These are phyloP conservation scores for Fusarium sp. DNA, from an alignment of 2,329 filamentous ascomycete species.

Conservation along the genomic window DNA sequence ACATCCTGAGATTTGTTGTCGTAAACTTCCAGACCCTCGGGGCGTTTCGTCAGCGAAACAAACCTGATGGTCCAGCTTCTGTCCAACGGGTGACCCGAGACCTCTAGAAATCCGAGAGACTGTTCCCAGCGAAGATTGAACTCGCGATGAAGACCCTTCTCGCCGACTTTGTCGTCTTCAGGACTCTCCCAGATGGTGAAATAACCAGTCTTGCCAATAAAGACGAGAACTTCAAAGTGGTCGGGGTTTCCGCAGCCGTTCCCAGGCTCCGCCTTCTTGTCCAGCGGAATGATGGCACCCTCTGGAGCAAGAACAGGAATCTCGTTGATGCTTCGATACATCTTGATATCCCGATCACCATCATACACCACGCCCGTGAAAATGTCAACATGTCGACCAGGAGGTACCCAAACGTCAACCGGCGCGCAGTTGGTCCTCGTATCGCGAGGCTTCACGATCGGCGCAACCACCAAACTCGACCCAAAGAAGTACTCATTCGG, in stretches of 20 bases:
- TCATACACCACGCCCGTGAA: conserved; percentile 69
- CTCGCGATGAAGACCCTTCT: background rate
- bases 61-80: conserved; percentile 34
- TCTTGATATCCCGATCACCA: conserved; percentile 62
- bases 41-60: conserved; percentile 13
- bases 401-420: conserved; percentile 68
- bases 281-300: conserved; percentile 69
- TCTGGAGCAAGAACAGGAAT: conserved; percentile 66
- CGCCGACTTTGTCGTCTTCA: background rate
- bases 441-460: conserved; percentile 65
- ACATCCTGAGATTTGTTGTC: background rate
- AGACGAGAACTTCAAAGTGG: conserved; percentile 61
- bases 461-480: conserved; percentile 65
- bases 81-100: background rate
- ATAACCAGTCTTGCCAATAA: conserved; percentile 59
- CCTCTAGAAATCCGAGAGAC: background rate
- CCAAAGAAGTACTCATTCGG: conserved; percentile 72
- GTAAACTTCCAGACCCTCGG: background rate
- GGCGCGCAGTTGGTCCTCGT: conserved; percentile 58
- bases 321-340: conserved; percentile 62
- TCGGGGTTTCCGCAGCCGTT: conserved; percentile 62
- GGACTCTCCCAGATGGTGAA: conserved; percentile 63
- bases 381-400: conserved; percentile 66
- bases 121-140: background rate
- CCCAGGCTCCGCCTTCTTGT: conserved; percentile 52